phyloP scores from a whole-genome alignment of 768 basidiomycete genomes.

The Saitozyma podzolica region DNA sequence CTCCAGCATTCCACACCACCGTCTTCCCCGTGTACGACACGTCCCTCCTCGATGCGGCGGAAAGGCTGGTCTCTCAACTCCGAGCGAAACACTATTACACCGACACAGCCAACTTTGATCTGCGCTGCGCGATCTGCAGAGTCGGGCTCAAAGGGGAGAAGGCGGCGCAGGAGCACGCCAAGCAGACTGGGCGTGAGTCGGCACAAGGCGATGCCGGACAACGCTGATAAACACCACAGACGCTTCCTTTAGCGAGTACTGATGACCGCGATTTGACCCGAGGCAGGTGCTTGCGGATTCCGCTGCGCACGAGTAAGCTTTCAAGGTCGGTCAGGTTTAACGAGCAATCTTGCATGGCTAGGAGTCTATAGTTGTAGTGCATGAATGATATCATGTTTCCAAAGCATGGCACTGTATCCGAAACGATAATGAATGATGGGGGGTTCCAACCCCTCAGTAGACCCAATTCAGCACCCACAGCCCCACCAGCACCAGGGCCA shows the following conservation, averaged over 20 bases:
- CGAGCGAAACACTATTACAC: constrained; percentile 80
- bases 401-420: too few relatives aligned
- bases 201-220: not conserved
- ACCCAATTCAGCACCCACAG: constrained; percentile 71
- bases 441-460: constrained; percentile 44
- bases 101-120: constrained; percentile 85
- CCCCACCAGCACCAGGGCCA: constrained; percentile 55
- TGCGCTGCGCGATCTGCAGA: constrained; percentile 71
- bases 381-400: too few relatives aligned
- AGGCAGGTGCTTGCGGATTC: too few relatives aligned
- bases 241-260: constrained; percentile 51
- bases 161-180: constrained; percentile 83
- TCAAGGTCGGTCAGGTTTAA: too few relatives aligned
- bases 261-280: too few relatives aligned
- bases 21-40: constrained; percentile 63
- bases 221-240: constrained; percentile 23
- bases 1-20: constrained; percentile 85
- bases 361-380: too few relatives aligned
- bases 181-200: constrained; percentile 72
- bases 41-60: constrained; percentile 54
- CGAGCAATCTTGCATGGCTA: too few relatives aligned
- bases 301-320: too few relatives aligned
- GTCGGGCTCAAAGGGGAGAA: constrained; percentile 90
- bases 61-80: constrained; percentile 69
- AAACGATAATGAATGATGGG: too few relatives aligned